Percentiles rank a stretch among this genome's conserved stretches.
Conservation (phyloP, 495 filamentous ascomycete species). For the Delitschia confertaspora region DNA sequence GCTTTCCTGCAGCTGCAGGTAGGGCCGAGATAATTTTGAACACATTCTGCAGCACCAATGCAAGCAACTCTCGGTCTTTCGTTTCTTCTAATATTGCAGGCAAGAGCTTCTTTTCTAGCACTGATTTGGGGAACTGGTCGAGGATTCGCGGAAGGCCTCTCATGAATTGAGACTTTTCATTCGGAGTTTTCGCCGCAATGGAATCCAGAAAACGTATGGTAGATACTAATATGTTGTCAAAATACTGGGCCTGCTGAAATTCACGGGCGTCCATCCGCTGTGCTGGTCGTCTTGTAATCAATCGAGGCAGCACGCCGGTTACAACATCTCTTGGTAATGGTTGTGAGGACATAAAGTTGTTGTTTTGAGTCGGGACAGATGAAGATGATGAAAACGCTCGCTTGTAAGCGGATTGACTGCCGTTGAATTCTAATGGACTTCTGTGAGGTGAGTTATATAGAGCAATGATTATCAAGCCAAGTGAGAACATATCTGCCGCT, state of each 20-base stretch:
- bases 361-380: conserved; percentile 62
- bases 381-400: conserved; percentile 67
- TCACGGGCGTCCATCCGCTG: conserved; percentile 81
- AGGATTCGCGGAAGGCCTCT: conserved; percentile 77
- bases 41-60: conserved; percentile 77
- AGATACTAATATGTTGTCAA: conserved; percentile 91
- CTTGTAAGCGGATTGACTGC: conserved; percentile 70
- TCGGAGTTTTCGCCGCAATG: conserved; percentile 80
- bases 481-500: conserved; percentile 81
- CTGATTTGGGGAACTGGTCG: conserved; percentile 80
- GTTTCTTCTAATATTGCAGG: conserved; percentile 82
- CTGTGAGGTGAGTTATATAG: conserved; percentile 88
- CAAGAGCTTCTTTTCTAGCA: conserved; percentile 89
- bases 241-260: conserved; percentile 89
- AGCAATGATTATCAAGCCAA: conserved; percentile 79
- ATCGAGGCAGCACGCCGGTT: conserved; percentile 61
- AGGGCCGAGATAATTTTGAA: conserved; percentile 75
- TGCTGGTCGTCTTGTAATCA: conserved; percentile 78
- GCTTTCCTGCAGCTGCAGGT: conserved; percentile 63
- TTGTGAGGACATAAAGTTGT: conserved; percentile 73
- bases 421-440: conserved; percentile 74
- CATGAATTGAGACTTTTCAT: conserved; percentile 87
- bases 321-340: conserved; percentile 71
- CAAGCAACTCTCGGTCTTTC: conserved; percentile 78
- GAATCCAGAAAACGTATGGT: conserved; percentile 90